Evolutionary conservation across 2,329 filamentous ascomycete species (phyloP), one percentile per base, ranked within the genome.

Genomic region (Clarireedia monteithiana): DNA sequence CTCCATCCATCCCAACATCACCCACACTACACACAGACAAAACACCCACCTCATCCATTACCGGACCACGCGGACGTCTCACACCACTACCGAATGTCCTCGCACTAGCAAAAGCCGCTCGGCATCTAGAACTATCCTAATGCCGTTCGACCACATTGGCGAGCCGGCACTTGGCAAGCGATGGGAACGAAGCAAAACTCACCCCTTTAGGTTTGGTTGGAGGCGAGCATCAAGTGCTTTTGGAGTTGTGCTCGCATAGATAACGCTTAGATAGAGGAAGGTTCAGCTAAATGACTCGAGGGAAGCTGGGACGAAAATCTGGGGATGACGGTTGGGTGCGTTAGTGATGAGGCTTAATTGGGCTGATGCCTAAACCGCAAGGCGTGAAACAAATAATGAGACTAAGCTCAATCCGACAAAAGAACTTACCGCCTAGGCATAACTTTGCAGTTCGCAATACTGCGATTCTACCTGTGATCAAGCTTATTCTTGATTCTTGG

Each of bases 261-360:
- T 55, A 55, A 50, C 46, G 39, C 53, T 55, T 50, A 55, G 53
- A 55, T 55, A 45, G 39, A 20, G 26, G 23, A 7, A 30, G 20
- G 45, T 23, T 44, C 40, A 6, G 17, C 17, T 20, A 23, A 15
- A 44, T 34, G 9, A 34, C 30, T 34, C 10, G 9, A 34, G 10
- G 10, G 30, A 12, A 34, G 30, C 30, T 34, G 30, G 30, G 30
- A 34, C 30, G 10, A 34, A 34, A 34, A 3, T 34, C 30, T 34
- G 9, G 30, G 30, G 30, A 34, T 12, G 12, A 34, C 30, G 30
- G 10, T 34, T 4, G 1, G 10, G 14, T 34, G 10, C 10, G 30
- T 34, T 34, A 14, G 30, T 14, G 30, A 34, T 34, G 30, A 34
- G 30, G 30, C 12, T 34, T 12, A 34, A 9, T 9, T 12, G 10